Conservation (phyloP, 2,329 filamentous ascomycete genomes). For the Tolypocladium paradoxum region DNA sequence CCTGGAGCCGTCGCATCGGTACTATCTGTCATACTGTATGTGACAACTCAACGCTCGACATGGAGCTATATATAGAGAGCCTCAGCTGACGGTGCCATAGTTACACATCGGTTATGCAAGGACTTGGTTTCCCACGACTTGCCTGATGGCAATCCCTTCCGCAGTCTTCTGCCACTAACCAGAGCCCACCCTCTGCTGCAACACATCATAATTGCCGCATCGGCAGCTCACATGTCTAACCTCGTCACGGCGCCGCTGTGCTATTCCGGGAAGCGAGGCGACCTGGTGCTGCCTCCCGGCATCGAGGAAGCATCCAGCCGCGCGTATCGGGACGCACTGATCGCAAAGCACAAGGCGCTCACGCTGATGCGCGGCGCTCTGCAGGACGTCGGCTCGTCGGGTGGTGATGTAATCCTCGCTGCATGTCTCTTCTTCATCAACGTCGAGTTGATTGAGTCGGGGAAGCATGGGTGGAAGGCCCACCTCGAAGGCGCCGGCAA, state of each 20-base stretch:
- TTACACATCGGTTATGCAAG: slow-evolving; percentile 38
- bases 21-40: slow-evolving; percentile 32
- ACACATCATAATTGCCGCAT: slow-evolving; percentile 36
- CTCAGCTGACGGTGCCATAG: slow-evolving; percentile 16
- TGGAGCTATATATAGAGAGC: background rate
- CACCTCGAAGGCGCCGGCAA: slow-evolving; percentile 34
- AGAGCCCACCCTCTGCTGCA: slow-evolving; percentile 29
- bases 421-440: slow-evolving; percentile 39
- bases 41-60: background rate
- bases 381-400: slow-evolving; percentile 23
- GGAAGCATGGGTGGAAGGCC: slow-evolving; percentile 34
- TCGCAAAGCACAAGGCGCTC: slow-evolving; percentile 34
- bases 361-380: slow-evolving; percentile 29
- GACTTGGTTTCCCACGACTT: slow-evolving; percentile 39
- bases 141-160: slow-evolving; percentile 34
- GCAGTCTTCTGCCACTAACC: slow-evolving; percentile 30
- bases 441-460: slow-evolving; percentile 38
- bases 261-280: background rate
- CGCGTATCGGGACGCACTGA: slow-evolving; percentile 31
- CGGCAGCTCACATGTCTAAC: slow-evolving; percentile 37
- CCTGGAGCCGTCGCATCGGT: slow-evolving; percentile 34
- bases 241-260: slow-evolving; percentile 21
- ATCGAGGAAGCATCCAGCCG: slow-evolving; percentile 10
- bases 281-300: background rate
- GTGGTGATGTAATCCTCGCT: slow-evolving; percentile 30